Conservation (phyloP, 495 filamentous ascomycete genomes). For the Staphylotrichum tortipilum region DNA sequence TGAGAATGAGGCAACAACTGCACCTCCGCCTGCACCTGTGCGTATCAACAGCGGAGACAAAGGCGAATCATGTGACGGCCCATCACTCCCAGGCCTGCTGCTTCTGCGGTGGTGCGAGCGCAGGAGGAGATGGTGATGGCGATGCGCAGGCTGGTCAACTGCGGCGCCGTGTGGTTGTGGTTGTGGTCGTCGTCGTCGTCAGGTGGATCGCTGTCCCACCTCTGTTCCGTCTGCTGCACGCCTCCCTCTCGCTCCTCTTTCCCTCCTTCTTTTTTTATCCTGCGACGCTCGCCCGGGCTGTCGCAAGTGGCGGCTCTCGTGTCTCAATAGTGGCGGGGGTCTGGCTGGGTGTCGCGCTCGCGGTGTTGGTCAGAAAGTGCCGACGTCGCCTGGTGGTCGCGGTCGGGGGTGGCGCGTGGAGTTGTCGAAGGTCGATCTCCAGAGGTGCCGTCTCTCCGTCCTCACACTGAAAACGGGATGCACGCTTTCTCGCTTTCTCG, state of each 20-base stretch:
- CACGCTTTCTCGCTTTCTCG: not conserved
- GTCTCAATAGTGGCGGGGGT: not conserved
- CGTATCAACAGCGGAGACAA: not conserved
- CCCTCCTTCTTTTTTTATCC: not conserved
- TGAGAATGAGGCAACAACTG: not conserved
- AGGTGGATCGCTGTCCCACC: no score
- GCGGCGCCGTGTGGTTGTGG: no score
- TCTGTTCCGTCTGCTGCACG: no score
- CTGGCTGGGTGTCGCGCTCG: not conserved
- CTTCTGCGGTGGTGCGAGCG: not conserved
- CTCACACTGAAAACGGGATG: constrained; percentile 2
- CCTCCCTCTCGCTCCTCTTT: not conserved
- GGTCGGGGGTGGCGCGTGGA: not conserved
- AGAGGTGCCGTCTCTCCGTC: no score
- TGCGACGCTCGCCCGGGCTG: not conserved
- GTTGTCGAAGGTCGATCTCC: no score
- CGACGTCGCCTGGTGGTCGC: not conserved
- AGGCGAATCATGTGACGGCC: not conserved
- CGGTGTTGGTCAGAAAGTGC: not conserved
- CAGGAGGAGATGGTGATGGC: not conserved
- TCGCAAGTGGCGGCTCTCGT: not conserved
- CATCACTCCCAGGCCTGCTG: constrained; percentile 1
- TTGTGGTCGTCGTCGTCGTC: no score
- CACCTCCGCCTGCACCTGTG: not conserved
- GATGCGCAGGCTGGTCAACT: no score